A percentile compares a stretch with the other conserved stretches of the same genome.
phyloP scores from a whole-genome alignment of 805 yeast genomes.

The Yarrowia sp. region DNA sequence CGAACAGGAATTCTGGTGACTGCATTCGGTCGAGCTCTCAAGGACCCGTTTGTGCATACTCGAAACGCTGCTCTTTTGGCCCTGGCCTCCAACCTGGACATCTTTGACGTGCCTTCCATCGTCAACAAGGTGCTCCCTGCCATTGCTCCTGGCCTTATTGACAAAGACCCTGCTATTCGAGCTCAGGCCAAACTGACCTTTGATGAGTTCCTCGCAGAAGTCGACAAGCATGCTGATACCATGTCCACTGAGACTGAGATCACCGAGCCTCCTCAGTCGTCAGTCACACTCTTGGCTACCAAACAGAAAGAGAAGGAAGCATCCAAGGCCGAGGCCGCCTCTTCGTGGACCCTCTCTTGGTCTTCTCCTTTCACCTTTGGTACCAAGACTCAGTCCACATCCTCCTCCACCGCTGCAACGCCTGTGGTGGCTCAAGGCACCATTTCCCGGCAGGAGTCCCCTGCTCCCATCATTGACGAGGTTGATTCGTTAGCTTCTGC shows the following conservation, averaged over 20 bases:
- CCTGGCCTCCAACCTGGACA: slow-evolving; percentile 58
- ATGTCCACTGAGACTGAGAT: slow-evolving; percentile 6
- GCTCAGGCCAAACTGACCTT: slow-evolving; percentile 67
- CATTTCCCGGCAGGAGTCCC: slow-evolving; percentile 11
- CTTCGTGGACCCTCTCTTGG: slow-evolving; percentile 20
- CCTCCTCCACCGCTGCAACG: slow-evolving; percentile 1
- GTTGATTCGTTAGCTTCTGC: neutral
- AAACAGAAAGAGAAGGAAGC: slow-evolving; percentile 13
- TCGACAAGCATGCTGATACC: slow-evolving; percentile 37
- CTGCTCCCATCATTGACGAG: slow-evolving; percentile 5
- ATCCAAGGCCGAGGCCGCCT: neutral
- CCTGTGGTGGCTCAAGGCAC: slow-evolving; percentile 13
- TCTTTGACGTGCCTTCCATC: slow-evolving; percentile 68
- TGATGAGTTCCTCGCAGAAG: slow-evolving; percentile 54
- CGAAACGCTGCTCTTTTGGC: slow-evolving; percentile 75
- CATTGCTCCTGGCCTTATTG: slow-evolving; percentile 78
- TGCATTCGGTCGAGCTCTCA: slow-evolving; percentile 78
- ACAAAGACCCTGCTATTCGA: slow-evolving; percentile 66
- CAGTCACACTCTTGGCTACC: neutral
- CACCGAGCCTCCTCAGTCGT: slow-evolving; percentile 10
- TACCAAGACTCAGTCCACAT: slow-evolving; percentile 12
- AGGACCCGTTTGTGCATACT: slow-evolving; percentile 73
- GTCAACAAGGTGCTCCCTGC: slow-evolving; percentile 80
- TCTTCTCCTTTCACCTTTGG: slow-evolving; percentile 19
- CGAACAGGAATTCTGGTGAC: slow-evolving; percentile 77